A percentile compares a stretch with the other conserved stretches of the same genome.
Evolutionary conservation across 2,329 filamentous ascomycete genomes (phyloP).

Genomic region (Exophiala viscosa): DNA sequence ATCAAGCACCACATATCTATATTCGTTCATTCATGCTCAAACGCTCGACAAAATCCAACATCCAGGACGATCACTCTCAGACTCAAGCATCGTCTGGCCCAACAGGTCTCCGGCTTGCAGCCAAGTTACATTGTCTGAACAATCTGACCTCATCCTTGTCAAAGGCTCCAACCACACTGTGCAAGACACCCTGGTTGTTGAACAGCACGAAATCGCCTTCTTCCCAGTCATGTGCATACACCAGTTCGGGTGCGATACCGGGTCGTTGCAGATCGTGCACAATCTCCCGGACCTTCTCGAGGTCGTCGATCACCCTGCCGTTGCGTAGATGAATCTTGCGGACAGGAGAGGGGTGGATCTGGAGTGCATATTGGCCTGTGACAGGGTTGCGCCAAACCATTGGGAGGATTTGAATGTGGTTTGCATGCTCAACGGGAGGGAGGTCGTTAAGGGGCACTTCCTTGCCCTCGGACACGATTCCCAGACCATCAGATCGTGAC

Average conservation of each 20-base stretch:
- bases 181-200: constrained; percentile 71
- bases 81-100: constrained; percentile 39
- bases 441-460: constrained; percentile 60
- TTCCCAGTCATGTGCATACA: constrained; percentile 74
- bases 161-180: constrained; percentile 73
- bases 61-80: too few species aligned
- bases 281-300: constrained; percentile 63
- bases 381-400: constrained; percentile 76
- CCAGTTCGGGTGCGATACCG: constrained; percentile 63
- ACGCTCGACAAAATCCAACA: too few species aligned
- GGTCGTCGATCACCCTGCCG: constrained; percentile 65
- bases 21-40: too few species aligned
- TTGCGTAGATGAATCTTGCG: constrained; percentile 65
- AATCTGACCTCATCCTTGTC: constrained; percentile 67
- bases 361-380: constrained; percentile 65
- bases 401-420: constrained; percentile 67
- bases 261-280: constrained; percentile 70
- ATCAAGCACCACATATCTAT: too few species aligned
- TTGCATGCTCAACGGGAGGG: constrained; percentile 58
- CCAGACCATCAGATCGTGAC: constrained; percentile 65
- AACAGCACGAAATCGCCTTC: constrained; percentile 74
- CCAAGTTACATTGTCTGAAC: constrained; percentile 76
- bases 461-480: constrained; percentile 63
- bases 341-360: constrained; percentile 70
- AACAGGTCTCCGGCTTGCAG: constrained; percentile 57